A percentile compares a stretch with the other conserved stretches of the same genome.
Evolutionary conservation across 768 basidiomycete genomes (phyloP).

Genomic region (Baorangia bicolor): DNA sequence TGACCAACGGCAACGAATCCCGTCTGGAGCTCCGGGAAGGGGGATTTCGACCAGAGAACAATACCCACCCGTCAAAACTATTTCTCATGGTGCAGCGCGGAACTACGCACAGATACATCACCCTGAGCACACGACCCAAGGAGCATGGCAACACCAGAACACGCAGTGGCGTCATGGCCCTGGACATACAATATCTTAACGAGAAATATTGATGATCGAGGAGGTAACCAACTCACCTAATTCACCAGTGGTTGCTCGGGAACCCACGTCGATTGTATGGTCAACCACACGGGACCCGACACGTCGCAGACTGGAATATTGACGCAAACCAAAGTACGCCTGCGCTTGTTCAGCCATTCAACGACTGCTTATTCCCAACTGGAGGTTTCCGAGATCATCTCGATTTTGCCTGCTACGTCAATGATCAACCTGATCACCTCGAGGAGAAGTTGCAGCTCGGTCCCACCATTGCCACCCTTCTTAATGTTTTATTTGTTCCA

Average conservation of each 20-base stretch:
- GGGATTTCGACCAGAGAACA: background rate
- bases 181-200: slow-evolving; percentile 4
- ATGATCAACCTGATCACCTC: background rate
- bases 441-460: background rate
- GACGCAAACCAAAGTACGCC: background rate
- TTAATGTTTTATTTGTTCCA: background rate
- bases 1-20: background rate
- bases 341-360: background rate
- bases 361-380: background rate
- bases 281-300: background rate
- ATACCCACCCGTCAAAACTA: background rate
- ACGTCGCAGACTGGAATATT: background rate
- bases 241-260: slow-evolving; percentile 13
- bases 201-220: slow-evolving; percentile 10
- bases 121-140: slow-evolving; percentile 21
- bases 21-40: background rate
- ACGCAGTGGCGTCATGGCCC: slow-evolving; percentile 27
- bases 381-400: slow-evolving; percentile 7
- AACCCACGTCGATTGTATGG: background rate
- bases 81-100: slow-evolving; percentile 21
- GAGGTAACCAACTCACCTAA: slow-evolving; percentile 20
- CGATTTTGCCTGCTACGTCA: slow-evolving; percentile 1
- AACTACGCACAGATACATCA: slow-evolving; percentile 17
- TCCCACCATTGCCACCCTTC: background rate
- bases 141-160: slow-evolving; percentile 13